Evolutionary conservation across 352 stramenopile genomes (phyloP), one percentile per base, ranked within the genome.

Genomic region (Pythium guiyangense): DNA sequence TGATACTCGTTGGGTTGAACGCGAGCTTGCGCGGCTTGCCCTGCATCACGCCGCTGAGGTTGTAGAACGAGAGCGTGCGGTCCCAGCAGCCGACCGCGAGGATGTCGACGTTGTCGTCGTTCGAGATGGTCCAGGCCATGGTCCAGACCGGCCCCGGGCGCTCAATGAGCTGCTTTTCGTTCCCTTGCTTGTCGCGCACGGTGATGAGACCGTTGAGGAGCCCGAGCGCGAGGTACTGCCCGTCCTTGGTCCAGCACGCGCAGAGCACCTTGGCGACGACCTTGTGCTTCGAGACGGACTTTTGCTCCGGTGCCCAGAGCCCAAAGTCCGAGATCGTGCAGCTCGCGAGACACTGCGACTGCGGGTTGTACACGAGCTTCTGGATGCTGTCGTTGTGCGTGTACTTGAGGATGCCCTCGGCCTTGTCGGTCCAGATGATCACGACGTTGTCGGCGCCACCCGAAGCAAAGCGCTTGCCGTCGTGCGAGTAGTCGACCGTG

Each of bases 401-500:
- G 74, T 98, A 98, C 77, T 98, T 98, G 60, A 98, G 82, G 49
- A 98, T 90, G 12, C 91, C 92, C 56, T 98, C 88, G 44, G 86
- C 92, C 54, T 97, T 97, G 62, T 88, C 78, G 26, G 84, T 98
- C 95, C 95, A 98, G 64, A 98, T 98, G 58, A 98, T 98, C n/a
- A 98, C 93, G 37, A 92, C 90, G 60, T 97, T 97, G 73, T 98
- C 95, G 0, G 91, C 88, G 14, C 93, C 94, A 35, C 94, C 93
- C 0, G 87, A 97, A 11, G 90, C 88, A 55, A 98, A 98, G 6
- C 87, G 84, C 59, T 95, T 96, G 52, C 93, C 93, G 56, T 98
- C 91, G 46, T 88, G 75, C 2, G 81, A 68, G 59, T 96, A 98
- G 59, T 94, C 84, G 15, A 98, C 90, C 10, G 84, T 74, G 66